phyloP scores from a whole-genome alignment of 352 stramenopile genomes.

The Phytophthora multivora region DNA sequence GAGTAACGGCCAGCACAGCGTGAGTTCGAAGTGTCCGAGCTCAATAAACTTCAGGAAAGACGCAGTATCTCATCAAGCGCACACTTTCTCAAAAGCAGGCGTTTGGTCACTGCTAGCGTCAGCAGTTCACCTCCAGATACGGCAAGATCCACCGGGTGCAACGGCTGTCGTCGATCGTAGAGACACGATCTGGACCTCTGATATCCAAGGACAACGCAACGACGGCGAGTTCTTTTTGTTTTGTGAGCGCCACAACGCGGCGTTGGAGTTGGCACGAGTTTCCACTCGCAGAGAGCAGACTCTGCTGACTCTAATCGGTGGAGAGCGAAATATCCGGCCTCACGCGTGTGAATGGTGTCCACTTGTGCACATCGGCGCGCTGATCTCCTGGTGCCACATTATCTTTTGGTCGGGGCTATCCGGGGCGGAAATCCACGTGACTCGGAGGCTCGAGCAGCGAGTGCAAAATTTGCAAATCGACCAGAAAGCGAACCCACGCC shows the following conservation, averaged over 20 bases:
- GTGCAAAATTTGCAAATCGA: conserved; percentile 12
- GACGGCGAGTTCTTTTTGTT: conserved; percentile 3
- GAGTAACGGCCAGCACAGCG: background rate
- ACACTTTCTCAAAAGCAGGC: conserved; percentile 5
- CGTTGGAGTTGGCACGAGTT: background rate
- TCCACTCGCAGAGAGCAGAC: conserved; percentile 7
- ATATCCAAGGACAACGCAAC: conserved; percentile 3
- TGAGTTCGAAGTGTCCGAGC: conserved; percentile 1
- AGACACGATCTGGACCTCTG: conserved; percentile 10
- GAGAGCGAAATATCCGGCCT: background rate
- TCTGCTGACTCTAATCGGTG: background rate
- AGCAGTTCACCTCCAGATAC: background rate
- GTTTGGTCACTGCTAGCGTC: background rate
- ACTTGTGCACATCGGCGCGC: conserved; percentile 4
- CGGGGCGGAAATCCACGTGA: background rate
- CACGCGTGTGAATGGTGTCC: background rate
- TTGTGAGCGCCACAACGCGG: conserved; percentile 7
- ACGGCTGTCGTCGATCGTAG: conserved; percentile 18
- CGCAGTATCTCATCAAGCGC: conserved; percentile 1
- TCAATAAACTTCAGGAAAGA: too few relatives aligned
- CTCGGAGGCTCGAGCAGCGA: background rate
- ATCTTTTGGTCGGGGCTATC: conserved; percentile 20
- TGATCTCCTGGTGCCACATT: conserved; percentile 1
- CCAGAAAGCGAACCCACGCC: conserved; percentile 16
- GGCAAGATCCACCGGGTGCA: background rate